Evolutionary conservation across 176 grass and related monocot species (phyloP).

Genomic region (Thalia dealbata): DNA sequence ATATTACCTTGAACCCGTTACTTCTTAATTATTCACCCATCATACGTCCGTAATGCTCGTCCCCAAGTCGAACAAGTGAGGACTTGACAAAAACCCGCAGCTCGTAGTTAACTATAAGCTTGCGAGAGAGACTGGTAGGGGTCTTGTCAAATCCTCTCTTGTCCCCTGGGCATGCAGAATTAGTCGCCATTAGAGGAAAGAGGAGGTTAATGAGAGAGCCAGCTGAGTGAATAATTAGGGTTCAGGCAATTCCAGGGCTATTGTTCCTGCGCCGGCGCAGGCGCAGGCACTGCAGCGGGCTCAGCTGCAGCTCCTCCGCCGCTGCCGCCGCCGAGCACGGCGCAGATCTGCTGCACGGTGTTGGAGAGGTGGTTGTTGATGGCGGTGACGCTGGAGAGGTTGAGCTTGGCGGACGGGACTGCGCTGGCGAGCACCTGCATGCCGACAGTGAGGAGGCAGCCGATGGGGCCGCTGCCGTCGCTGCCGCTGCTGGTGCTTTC

Average conservation of each 20-base stretch:
- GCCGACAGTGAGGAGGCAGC: constrained; percentile 42
- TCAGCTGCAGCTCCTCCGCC: neutral
- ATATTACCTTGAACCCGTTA: neutral
- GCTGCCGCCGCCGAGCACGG: constrained; percentile 40
- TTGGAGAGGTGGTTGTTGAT: constrained; percentile 88
- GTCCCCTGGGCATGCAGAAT: constrained; percentile 19
- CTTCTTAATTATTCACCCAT: neutral
- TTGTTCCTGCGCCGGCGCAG: constrained; percentile 35
- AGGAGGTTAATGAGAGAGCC: neutral
- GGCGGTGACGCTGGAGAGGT: constrained; percentile 68
- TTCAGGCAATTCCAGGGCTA: neutral
- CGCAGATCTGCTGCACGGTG: constrained; percentile 70
- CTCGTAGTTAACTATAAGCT: constrained; percentile 14
- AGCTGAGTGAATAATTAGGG: neutral
- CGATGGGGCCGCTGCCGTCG: constrained; percentile 5
- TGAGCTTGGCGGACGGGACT: constrained; percentile 78
- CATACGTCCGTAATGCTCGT: constrained; percentile 26
- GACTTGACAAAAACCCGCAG: constrained; percentile 65
- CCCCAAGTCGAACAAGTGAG: constrained; percentile 47
- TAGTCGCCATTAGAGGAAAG: neutral
- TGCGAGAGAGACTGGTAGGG: constrained; percentile 14
- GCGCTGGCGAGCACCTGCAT: constrained; percentile 84
- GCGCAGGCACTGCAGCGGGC: neutral
- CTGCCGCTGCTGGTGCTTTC: neutral
- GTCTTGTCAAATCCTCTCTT: constrained; percentile 82